These are phyloP conservation scores for Alternaria alternata DNA, from an alignment of 2,329 filamentous ascomycete species.

Conservation along the genomic window DNA sequence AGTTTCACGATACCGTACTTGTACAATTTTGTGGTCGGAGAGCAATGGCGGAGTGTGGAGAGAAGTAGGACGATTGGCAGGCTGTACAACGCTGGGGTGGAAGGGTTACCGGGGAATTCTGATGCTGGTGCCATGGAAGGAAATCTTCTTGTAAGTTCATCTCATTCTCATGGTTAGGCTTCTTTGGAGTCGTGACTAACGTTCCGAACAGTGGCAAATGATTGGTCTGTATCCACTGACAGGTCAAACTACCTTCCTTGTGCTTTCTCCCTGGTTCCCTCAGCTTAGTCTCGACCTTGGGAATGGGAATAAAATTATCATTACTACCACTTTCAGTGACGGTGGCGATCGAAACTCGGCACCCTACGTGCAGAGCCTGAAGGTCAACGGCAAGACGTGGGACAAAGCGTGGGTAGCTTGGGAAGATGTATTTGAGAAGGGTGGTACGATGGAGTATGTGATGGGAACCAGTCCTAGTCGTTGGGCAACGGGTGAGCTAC, in stretches of 20 bases:
- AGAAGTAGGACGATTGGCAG: slow-evolving; percentile 67
- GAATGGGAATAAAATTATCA: slow-evolving; percentile 60
- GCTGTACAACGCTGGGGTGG: slow-evolving; percentile 61
- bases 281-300: slow-evolving; percentile 68
- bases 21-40: slow-evolving; percentile 68
- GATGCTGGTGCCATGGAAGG: slow-evolving; percentile 78
- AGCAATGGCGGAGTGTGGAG: slow-evolving; percentile 68
- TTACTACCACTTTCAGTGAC: slow-evolving; percentile 56
- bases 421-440: too few species aligned
- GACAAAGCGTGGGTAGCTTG: too few species aligned
- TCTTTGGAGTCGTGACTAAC: slow-evolving; percentile 6
- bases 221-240: slow-evolving; percentile 58
- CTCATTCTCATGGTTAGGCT: background rate
- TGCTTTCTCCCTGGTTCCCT: slow-evolving; percentile 57
- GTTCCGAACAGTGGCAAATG: slow-evolving; percentile 39
- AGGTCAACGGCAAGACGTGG: too few species aligned
- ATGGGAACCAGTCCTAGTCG: slow-evolving; percentile 61
- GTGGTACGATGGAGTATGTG: slow-evolving; percentile 54
- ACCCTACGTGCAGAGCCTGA: too few species aligned
- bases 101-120: slow-evolving; percentile 72
- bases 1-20: slow-evolving; percentile 73
- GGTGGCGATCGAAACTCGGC: too few species aligned
- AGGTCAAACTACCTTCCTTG: slow-evolving; percentile 72
- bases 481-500: slow-evolving; percentile 68
- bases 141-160: slow-evolving; percentile 58